phyloP scores from a whole-genome alignment of 2,329 filamentous ascomycete genomes.

The Hyphodiscus sp. region DNA sequence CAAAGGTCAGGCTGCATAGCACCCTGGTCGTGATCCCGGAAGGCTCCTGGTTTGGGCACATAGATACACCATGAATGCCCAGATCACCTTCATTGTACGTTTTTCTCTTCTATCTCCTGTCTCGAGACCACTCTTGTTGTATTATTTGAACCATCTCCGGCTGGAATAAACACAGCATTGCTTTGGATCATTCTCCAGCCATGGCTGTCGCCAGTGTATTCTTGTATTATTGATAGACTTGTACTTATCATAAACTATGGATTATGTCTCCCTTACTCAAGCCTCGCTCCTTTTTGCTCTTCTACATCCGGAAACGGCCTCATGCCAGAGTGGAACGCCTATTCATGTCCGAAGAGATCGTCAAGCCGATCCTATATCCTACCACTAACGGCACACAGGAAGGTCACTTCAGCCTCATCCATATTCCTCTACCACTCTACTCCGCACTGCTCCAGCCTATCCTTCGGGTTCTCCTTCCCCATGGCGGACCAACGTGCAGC shows the following conservation, averaged over 20 bases:
- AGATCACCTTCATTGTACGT: slow-evolving; percentile 42
- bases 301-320: neutral
- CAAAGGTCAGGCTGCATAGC: slow-evolving; percentile 23
- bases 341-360: slow-evolving; percentile 6
- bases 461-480: slow-evolving; percentile 73
- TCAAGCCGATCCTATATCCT: slow-evolving; percentile 16
- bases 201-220: neutral
- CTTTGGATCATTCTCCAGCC: neutral
- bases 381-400: slow-evolving; percentile 51
- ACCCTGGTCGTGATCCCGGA: slow-evolving; percentile 17
- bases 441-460: slow-evolving; percentile 78
- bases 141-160: neutral
- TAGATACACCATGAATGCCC: slow-evolving; percentile 44
- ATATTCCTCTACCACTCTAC: slow-evolving; percentile 78
- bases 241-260: neutral
- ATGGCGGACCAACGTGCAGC: slow-evolving; percentile 32
- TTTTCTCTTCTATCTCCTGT: neutral
- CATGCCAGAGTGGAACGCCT: slow-evolving; percentile 4
- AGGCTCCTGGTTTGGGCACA: slow-evolving; percentile 14
- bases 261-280: slow-evolving; percentile 2
- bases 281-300: slow-evolving; percentile 3
- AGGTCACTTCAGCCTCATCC: slow-evolving; percentile 79
- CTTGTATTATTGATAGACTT: neutral
- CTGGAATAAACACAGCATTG: neutral
- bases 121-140: neutral